Evolutionary conservation across 495 filamentous ascomycete genomes (phyloP).

Genomic region (Monascus purpureus): DNA sequence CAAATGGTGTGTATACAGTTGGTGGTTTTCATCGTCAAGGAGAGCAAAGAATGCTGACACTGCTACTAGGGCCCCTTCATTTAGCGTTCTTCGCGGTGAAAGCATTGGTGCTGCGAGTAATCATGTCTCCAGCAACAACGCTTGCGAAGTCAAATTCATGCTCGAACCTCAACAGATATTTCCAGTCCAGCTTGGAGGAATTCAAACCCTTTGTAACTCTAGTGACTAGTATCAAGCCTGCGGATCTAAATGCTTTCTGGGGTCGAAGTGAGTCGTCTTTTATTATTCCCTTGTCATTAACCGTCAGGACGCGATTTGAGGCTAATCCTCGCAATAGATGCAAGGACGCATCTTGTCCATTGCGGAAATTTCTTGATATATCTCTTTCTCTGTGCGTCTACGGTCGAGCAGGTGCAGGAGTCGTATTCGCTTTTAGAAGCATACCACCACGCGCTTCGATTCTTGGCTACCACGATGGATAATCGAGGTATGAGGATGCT

Average conservation of each 20-base stretch:
- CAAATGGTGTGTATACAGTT: neutral
- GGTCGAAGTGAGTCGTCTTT: conserved; percentile 5
- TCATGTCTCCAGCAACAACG: conserved; percentile 8
- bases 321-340: conserved; percentile 5
- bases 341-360: conserved; percentile 7
- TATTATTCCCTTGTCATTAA: neutral
- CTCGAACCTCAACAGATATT: conserved; percentile 6
- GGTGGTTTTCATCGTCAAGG: neutral
- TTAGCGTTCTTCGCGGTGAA: conserved; percentile 7
- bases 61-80: conserved; percentile 2
- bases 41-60: neutral
- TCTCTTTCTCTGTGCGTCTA: conserved; percentile 10
- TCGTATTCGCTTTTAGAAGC: conserved; percentile 7
- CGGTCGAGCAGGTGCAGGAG: conserved; percentile 5
- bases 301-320: neutral
- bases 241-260: conserved; percentile 7
- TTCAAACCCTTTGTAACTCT: conserved; percentile 6
- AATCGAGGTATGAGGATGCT: conserved; percentile 2
- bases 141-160: conserved; percentile 4
- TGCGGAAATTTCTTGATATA: conserved; percentile 11
- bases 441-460: conserved; percentile 5
- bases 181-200: conserved; percentile 1
- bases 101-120: conserved; percentile 5
- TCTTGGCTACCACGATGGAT: conserved; percentile 1
- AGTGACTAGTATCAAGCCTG: conserved; percentile 1